Evolutionary conservation across 208 protist species (phyloP), one percentile per base, ranked within the genome.

Genomic region (Naegleria gruberi): DNA sequence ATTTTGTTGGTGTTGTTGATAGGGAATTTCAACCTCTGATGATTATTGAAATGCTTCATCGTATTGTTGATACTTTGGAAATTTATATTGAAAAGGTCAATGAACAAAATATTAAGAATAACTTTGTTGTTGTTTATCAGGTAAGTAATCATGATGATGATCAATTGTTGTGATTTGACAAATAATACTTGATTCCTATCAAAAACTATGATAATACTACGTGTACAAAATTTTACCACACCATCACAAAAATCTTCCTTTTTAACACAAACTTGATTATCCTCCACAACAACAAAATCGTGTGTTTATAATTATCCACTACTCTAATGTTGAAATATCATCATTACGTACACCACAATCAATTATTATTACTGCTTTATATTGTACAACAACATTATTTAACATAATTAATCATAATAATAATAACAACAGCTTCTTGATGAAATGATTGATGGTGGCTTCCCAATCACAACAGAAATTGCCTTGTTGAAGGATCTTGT

Each of bases 401-500:
- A 23, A 65, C 12, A 65, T 65, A 30, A 30, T 23, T 30, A 10
- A 65, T 30, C 30, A 55, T 55, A 5, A 19, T 19, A 55, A 55
- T 65, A 10, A 65, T 1, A 65, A 65, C 51, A 65, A 10, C 15
- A 89, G 92, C 90, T 98, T 1, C 91, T 98, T 51, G 95, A 97
- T 90, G 96, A 98, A 92, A 93, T 97, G 43, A 92, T 97, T 82
- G 96, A 98, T 92, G 95, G 96, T 90, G 97, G 97, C 17, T 97
- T 97, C 90, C 97, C 97, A 19, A 91, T 97, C 30, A 97, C 94
- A 41, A 97, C 95, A 23, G 95, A 98, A 89, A 92, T 94, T 82
- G 94, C 93, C 82, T 89, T 94, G 19, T 88, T 98, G 40, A 94
- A 97, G 91, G 95, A 98, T 91, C 91, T 98, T 5, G 96, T 98